phyloP scores from a whole-genome alignment of 2,329 filamentous ascomycete species.

The Alternaria metachromatica region DNA sequence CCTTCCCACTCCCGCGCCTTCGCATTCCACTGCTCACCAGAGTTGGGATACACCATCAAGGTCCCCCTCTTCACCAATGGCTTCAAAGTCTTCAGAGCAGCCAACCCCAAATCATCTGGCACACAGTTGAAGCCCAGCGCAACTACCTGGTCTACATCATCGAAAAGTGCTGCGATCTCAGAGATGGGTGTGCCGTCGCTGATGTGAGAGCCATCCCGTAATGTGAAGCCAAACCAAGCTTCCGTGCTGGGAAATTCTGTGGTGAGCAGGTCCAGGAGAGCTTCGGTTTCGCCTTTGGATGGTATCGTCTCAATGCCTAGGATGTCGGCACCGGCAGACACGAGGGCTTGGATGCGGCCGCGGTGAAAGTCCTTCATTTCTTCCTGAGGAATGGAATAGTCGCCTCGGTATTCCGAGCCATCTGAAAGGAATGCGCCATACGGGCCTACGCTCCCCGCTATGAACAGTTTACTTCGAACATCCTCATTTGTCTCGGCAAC shows the following conservation, averaged over 20 bases:
- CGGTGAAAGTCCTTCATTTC: conserved; percentile 54
- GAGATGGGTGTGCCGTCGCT: conserved; percentile 52
- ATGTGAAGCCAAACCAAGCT: conserved; percentile 54
- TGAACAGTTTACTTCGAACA: conserved; percentile 28
- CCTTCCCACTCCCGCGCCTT: conserved; percentile 47
- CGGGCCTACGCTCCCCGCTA: conserved; percentile 57
- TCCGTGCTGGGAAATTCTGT: conserved; percentile 47
- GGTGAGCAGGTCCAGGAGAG: conserved; percentile 48
- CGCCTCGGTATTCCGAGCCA: conserved; percentile 56
- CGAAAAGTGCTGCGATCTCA: conserved; percentile 41
- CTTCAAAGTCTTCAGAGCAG: conserved; percentile 42
- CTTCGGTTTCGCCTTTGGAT: conserved; percentile 47
- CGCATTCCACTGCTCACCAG: conserved; percentile 56
- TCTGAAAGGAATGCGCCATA: conserved; percentile 57
- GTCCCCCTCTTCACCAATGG: conserved; percentile 39
- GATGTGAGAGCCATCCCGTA: conserved; percentile 45
- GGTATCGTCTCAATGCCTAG: conserved; percentile 57
- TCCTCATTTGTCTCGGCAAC: conserved; percentile 11
- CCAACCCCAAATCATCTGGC: conserved; percentile 41
- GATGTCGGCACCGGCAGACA: conserved; percentile 52
- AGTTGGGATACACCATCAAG: conserved; percentile 55
- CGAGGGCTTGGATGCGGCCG: conserved; percentile 50
- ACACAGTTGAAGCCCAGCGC: conserved; percentile 57
- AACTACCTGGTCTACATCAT: conserved; percentile 42
- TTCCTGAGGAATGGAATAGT: conserved; percentile 43